These are phyloP conservation scores for Bryopsis sp. DNA, from an alignment of 139 green algal genomes.

Conservation along the genomic window DNA sequence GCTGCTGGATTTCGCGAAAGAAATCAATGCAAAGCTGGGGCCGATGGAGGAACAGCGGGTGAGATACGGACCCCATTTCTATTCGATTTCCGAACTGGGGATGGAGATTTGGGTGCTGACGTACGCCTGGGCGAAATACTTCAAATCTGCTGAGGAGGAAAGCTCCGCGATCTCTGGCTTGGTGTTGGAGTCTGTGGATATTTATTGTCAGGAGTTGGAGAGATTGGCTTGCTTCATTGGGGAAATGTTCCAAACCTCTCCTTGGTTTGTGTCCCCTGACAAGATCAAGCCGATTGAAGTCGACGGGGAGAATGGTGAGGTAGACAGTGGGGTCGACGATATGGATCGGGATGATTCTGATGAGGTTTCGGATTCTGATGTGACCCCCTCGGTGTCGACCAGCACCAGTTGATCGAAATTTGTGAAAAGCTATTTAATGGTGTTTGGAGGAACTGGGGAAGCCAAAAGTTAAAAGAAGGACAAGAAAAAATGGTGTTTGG, in stretches of 20 bases:
- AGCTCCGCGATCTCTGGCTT: not conserved
- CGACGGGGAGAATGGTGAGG: too few species aligned
- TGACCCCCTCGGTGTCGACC: too few species aligned
- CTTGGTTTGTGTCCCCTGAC: conserved; percentile 21
- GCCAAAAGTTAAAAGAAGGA: too few species aligned
- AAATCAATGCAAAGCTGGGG: conserved; percentile 42
- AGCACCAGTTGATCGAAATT: too few species aligned
- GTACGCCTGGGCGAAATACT: not conserved
- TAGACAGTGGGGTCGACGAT: too few species aligned
- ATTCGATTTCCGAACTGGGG: not conserved
- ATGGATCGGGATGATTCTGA: too few species aligned
- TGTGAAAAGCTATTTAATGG: too few species aligned
- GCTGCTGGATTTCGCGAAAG: conserved; percentile 41
- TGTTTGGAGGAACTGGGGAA: too few species aligned
- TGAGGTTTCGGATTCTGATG: too few species aligned
- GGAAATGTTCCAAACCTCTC: conserved; percentile 20
- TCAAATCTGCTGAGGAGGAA: not conserved
- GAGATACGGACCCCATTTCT: conserved; percentile 14
- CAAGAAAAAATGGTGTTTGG: too few species aligned
- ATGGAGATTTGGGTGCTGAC: conserved; percentile 4
- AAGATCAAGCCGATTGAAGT: too few species aligned
- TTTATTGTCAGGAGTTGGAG: conserved; percentile 29
- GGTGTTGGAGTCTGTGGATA: conserved; percentile 20
- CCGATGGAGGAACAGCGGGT: conserved; percentile 43
- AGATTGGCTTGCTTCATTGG: conserved; percentile 22